Conservation (phyloP, 2,329 filamentous ascomycete species). For the Lachnellula occidentalis region DNA sequence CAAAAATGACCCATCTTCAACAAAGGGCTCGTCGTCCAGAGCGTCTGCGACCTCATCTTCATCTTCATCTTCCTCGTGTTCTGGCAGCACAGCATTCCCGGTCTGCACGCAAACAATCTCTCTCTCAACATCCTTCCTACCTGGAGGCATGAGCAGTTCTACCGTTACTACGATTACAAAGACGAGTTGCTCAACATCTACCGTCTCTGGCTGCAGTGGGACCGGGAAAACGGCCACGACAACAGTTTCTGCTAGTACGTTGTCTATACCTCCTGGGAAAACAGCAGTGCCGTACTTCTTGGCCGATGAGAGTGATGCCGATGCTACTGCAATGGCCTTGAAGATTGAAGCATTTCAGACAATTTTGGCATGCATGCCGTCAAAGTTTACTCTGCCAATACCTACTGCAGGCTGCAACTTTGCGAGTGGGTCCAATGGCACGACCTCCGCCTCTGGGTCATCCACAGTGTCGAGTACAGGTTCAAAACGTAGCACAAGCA, state of each 20-base stretch:
- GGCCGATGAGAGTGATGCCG: neutral
- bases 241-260: constrained; percentile 1
- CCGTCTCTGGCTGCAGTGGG: constrained; percentile 2
- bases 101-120: constrained; percentile 5
- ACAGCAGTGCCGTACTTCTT: neutral
- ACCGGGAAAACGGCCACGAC: constrained; percentile 2
- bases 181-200: constrained; percentile 2
- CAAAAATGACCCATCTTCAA: constrained; percentile 1
- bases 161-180: constrained; percentile 4
- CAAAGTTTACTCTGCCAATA: neutral
- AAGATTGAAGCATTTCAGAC: neutral
- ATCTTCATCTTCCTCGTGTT: constrained; percentile 4
- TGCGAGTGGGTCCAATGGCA: neutral
- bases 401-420: neutral
- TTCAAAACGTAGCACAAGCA: neutral
- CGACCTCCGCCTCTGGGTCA: neutral
- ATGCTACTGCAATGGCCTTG: neutral
- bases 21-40: neutral
- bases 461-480: neutral
- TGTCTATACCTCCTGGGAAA: neutral
- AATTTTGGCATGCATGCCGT: neutral
- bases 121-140: constrained; percentile 6
- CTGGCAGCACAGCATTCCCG: neutral
- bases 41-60: neutral
- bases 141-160: constrained; percentile 1